Conservation (phyloP, 257 asterid genomes). For the Solanum peruvianum region DNA sequence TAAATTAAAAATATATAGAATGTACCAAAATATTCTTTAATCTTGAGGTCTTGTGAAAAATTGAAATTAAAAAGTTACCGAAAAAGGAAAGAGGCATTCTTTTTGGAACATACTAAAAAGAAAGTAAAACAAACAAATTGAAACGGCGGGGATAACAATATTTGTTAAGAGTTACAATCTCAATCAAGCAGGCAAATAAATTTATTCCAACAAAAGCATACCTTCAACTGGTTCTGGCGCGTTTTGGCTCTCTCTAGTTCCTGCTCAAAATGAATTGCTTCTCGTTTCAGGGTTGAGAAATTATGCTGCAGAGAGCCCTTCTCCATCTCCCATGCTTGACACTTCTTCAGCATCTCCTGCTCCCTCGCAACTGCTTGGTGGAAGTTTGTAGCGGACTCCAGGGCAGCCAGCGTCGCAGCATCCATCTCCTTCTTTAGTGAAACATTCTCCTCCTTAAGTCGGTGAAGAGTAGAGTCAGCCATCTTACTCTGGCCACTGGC, state of each 20-base stretch:
- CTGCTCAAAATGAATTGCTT: slow-evolving; percentile 4
- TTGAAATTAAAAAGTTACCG: neutral
- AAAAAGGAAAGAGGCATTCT: neutral
- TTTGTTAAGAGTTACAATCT: neutral
- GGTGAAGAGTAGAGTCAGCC: slow-evolving; percentile 17
- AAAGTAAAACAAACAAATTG: neutral
- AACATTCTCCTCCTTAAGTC: slow-evolving; percentile 33
- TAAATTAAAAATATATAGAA: neutral
- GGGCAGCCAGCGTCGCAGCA: slow-evolving; percentile 18
- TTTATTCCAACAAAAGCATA: slow-evolving; percentile 5
- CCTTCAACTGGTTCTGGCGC: slow-evolving; percentile 37
- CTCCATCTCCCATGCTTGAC: slow-evolving; percentile 27
- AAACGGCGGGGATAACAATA: neutral
- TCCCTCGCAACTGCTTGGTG: slow-evolving; percentile 25
- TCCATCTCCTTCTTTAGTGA: slow-evolving; percentile 26
- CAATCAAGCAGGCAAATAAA: neutral
- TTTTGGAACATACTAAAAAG: neutral
- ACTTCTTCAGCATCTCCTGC: slow-evolving; percentile 28
- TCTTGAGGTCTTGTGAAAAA: neutral
- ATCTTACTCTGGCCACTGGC: slow-evolving; percentile 26
- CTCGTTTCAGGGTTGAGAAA: slow-evolving; percentile 9
- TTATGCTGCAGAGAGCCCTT: slow-evolving; percentile 21
- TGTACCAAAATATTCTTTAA: neutral
- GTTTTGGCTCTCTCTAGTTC: slow-evolving; percentile 24
- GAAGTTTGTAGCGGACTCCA: slow-evolving; percentile 18